phyloP scores from a whole-genome alignment of 176 grass and related monocot genomes.

The Paspalum vaginatum region DNA sequence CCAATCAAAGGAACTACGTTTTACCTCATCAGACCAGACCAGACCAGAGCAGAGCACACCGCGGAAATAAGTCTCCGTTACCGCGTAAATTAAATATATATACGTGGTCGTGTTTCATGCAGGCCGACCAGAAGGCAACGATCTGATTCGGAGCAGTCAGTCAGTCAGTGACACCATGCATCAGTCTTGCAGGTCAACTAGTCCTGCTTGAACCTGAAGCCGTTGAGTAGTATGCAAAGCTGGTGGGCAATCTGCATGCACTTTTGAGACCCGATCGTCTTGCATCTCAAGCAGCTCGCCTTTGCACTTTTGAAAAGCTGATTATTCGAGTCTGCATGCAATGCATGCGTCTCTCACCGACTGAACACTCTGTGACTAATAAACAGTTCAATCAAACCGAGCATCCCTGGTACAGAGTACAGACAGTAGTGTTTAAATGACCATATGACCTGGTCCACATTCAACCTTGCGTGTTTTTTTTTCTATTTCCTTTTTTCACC shows the following conservation, averaged over 20 bases:
- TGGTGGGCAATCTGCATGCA: not conserved
- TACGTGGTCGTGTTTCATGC: not conserved
- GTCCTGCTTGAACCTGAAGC: not conserved
- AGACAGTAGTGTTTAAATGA: too few species aligned
- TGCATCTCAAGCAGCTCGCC: not conserved
- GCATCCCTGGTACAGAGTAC: not conserved
- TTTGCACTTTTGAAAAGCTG: not conserved
- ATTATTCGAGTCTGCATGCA: too few species aligned
- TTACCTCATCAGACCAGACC: not conserved
- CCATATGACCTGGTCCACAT: too few species aligned
- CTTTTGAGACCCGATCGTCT: not conserved
- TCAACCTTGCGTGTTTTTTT: too few species aligned
- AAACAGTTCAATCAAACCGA: not conserved
- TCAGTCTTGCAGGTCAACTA: not conserved
- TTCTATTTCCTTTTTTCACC: too few species aligned
- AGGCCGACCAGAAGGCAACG: constrained; percentile 1
- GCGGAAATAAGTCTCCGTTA: not conserved
- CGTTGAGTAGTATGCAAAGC: not conserved
- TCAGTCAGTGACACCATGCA: not conserved
- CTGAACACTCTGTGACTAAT: not conserved
- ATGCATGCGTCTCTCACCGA: not conserved
- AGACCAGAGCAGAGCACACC: not conserved
- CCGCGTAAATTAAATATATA: constrained; percentile 3
- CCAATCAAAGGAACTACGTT: not conserved
- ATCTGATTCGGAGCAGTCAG: not conserved